Percentiles rank a stretch among this genome's conserved stretches.
phyloP scores from a whole-genome alignment of 2,329 filamentous ascomycete genomes.

The Neopestalotiopsis clavispora region DNA sequence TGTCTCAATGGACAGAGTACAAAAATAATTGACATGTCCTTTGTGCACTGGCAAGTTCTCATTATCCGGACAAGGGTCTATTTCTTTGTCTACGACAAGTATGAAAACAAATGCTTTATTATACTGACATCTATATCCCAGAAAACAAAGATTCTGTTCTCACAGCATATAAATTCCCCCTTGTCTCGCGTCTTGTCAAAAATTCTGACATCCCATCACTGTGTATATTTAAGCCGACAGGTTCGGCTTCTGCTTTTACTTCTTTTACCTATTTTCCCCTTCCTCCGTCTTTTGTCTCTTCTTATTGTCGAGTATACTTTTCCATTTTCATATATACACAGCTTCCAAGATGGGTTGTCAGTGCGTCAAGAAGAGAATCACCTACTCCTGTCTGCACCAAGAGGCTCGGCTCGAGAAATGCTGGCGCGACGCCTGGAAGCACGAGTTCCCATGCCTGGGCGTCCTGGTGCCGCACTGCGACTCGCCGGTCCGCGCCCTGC shows the following conservation, averaged over 20 bases:
- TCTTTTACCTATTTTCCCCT: background rate
- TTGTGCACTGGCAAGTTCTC: background rate
- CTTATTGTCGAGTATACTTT: background rate
- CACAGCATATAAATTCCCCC: background rate
- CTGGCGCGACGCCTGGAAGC: constrained; percentile 8
- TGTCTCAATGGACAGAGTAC: background rate
- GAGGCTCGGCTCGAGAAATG: background rate
- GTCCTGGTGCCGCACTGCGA: constrained; percentile 7
- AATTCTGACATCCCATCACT: background rate
- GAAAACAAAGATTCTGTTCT: background rate
- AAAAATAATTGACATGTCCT: background rate
- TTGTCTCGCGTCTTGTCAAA: background rate
- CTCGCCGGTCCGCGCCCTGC: background rate
- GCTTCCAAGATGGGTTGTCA: background rate
- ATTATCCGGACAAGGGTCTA: background rate
- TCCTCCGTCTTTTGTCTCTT: background rate
- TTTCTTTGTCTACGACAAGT: background rate
- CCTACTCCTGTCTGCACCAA: constrained; percentile 12
- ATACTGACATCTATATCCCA: background rate
- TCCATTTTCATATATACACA: constrained; percentile 1
- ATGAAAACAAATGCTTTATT: background rate
- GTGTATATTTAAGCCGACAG: background rate
- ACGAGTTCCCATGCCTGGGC: background rate
- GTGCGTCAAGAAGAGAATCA: background rate
- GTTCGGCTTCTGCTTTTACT: background rate